These are phyloP conservation scores for Aureobasidium leucospermi DNA, from an alignment of 2,329 filamentous ascomycete genomes.

Conservation along the genomic window DNA sequence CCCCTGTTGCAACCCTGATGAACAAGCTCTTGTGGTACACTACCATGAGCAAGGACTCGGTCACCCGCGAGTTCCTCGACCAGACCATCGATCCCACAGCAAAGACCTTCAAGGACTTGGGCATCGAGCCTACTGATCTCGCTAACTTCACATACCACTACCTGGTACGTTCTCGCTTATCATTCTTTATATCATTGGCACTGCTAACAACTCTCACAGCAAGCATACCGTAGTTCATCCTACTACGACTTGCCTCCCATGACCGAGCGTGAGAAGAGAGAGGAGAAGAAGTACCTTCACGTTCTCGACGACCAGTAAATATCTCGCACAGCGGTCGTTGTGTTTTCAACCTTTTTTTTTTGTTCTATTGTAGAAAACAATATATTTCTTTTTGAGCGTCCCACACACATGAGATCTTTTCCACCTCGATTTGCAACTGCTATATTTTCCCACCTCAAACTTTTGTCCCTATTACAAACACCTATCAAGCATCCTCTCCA, in stretches of 20 bases:
- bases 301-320: slow-evolving; percentile 77
- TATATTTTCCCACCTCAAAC: too few species aligned
- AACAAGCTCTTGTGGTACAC: slow-evolving; percentile 90
- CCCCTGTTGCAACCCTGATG: slow-evolving; percentile 64
- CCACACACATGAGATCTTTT: not conserved
- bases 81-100: slow-evolving; percentile 83
- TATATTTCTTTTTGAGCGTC: not conserved
- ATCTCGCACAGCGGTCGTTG: not conserved
- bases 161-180: slow-evolving; percentile 54
- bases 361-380: slow-evolving; percentile 9
- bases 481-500: too few species aligned
- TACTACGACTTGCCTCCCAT: slow-evolving; percentile 92
- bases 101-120: slow-evolving; percentile 92
- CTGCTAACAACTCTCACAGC: slow-evolving; percentile 47
- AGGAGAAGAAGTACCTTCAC: slow-evolving; percentile 96
- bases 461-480: too few species aligned
- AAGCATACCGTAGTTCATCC: slow-evolving; percentile 80
- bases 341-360: not conserved
- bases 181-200: slow-evolving; percentile 16
- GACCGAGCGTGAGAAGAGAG: slow-evolving; percentile 86
- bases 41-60: slow-evolving; percentile 70
- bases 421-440: too few species aligned
- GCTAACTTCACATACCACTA: slow-evolving; percentile 88
- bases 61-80: slow-evolving; percentile 89
- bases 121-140: slow-evolving; percentile 81